Evolutionary conservation across 2,329 filamentous ascomycete species (phyloP), one percentile per base, ranked within the genome.

Genomic region (Arthrobotrys entomopaga): DNA sequence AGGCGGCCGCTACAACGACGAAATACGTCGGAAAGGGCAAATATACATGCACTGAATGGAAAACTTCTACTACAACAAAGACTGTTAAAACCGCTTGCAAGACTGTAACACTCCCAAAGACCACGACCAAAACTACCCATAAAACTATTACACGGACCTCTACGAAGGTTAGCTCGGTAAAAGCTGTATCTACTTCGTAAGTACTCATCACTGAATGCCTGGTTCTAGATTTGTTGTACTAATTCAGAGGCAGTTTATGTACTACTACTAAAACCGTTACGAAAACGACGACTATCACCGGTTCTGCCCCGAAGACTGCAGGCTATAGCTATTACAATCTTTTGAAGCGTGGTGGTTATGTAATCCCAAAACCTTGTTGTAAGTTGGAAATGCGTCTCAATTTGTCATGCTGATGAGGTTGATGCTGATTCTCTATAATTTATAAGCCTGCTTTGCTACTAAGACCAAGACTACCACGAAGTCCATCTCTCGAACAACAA

Each of bases 1-100:
- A 61, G 16, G 7, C 58, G 8, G 38, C 43, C n/a, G 10, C 58
- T 40, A 61, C 42, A 3, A 61, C 58, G 15, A 61, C 43, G 1
- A 50, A 52, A 22, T 61, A 61, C 24, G 58, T 61, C 11, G 50
- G 50, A n/a, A 61, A 50, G 42, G 58, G 58, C 13, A 61, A 61
- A 38, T 49, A 43, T 10, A 61, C 58, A 5, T 48, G 43, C 43
- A 52, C 43, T 5, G 16, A 52, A 15, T 29, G 13, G 16, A 61
- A 61, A 16, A 61, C 58, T 7, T 38, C 43, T 20, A 61, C 58
- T 15, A 48, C 42, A 13, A 61, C 43, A 13, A 61, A 52, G 20
- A 61, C 58, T 19, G 26, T 50, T 38, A 29, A 38, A 22, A 61
- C 43, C 13, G 43, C 58, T 20, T 61, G 43, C 22, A n/a, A 49